phyloP scores from a whole-genome alignment of 1,139 yeast species.

The Candida sp. region DNA sequence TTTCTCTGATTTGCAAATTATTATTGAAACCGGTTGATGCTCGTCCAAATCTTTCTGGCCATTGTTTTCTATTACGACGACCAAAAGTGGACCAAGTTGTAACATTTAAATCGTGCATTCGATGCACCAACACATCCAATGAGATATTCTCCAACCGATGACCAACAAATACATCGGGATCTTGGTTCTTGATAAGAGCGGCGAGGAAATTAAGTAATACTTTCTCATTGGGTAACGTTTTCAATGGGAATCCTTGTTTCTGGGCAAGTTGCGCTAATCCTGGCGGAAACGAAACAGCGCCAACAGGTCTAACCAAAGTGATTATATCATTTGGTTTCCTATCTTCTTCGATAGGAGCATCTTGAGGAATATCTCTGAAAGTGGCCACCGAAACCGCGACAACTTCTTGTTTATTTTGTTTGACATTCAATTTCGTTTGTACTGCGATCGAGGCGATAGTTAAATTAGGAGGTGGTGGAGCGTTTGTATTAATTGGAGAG shows the following conservation, averaged over 20 bases:
- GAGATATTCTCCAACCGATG: conserved; percentile 81
- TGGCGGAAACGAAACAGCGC: conserved; percentile 61
- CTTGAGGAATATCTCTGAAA: conserved; percentile 65
- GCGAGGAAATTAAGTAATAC: conserved; percentile 70
- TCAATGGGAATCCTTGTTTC: conserved; percentile 44
- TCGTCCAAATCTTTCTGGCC: conserved; percentile 74
- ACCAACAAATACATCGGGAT: conserved; percentile 91
- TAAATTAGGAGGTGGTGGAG: conserved; percentile 55
- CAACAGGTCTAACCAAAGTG: conserved; percentile 77
- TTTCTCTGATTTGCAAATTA: conserved; percentile 57
- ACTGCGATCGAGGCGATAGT: conserved; percentile 74
- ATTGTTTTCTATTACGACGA: conserved; percentile 66
- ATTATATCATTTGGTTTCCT: conserved; percentile 52
- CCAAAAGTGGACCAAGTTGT: conserved; percentile 84
- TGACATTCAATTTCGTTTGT: conserved; percentile 73
- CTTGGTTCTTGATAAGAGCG: conserved; percentile 65
- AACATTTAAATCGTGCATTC: conserved; percentile 73
- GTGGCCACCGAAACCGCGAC: conserved; percentile 80
- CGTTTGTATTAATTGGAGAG: conserved; percentile 47
- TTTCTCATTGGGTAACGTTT: conserved; percentile 69
- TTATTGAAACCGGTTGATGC: conserved; percentile 40
- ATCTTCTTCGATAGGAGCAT: conserved; percentile 59
- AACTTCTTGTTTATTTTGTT: conserved; percentile 78
- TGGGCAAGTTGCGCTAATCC: conserved; percentile 63
- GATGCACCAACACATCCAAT: conserved; percentile 75